These are phyloP conservation scores for Quercus robur DNA, from an alignment of 306 rosid genomes.

Conservation along the genomic window DNA sequence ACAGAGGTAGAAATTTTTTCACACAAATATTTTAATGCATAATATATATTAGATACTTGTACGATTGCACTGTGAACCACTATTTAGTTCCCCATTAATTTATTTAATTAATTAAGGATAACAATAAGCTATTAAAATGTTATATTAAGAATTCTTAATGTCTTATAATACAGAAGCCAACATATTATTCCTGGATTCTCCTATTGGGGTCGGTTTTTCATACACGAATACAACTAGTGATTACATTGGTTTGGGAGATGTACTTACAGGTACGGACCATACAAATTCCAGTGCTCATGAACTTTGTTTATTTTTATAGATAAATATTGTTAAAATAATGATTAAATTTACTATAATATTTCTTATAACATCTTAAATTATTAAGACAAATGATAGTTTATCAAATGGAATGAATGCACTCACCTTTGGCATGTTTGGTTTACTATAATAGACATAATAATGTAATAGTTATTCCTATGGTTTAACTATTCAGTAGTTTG, in stretches of 20 bases:
- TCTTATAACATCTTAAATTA: too few species aligned
- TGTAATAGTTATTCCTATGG: too few species aligned
- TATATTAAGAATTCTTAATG: slow-evolving; percentile 13
- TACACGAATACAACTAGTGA: slow-evolving; percentile 80
- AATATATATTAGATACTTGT: neutral
- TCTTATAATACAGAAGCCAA: slow-evolving; percentile 73
- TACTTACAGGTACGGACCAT: slow-evolving; percentile 59
- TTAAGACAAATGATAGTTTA: too few species aligned
- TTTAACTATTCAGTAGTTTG: too few species aligned
- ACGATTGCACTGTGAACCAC: slow-evolving; percentile 21
- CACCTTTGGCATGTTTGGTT: neutral
- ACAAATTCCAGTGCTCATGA: too few species aligned
- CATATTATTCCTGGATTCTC: slow-evolving; percentile 90
- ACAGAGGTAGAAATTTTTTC: slow-evolving; percentile 46
- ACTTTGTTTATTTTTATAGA: neutral
- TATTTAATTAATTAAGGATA: slow-evolving; percentile 12
- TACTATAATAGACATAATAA: too few species aligned
- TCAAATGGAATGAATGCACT: neutral
- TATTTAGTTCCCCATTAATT: slow-evolving; percentile 39
- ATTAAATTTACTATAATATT: too few species aligned
- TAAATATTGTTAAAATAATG: too few species aligned
- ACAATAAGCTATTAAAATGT: neutral
- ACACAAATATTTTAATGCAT: slow-evolving; percentile 15
- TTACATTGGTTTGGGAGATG: slow-evolving; percentile 73
- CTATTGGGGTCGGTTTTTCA: slow-evolving; percentile 94